These are phyloP conservation scores for Piper betle DNA, from an alignment of 164 flowering plant genomes.

Conservation along the genomic window DNA sequence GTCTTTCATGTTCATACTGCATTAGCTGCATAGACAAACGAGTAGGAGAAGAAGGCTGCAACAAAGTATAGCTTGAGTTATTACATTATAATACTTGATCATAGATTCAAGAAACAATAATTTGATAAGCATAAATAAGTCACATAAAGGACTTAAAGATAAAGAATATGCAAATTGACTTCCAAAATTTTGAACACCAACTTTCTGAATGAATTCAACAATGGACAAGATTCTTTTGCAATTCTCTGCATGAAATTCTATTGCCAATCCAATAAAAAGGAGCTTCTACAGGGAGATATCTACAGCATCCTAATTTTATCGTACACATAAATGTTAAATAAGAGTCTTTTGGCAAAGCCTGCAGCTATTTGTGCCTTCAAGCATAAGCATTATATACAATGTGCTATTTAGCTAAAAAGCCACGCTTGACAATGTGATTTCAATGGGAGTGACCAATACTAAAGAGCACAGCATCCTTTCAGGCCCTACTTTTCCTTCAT, in stretches of 20 bases:
- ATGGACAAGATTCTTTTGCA: too few relatives aligned
- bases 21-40: constrained; percentile 71
- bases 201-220: too few relatives aligned
- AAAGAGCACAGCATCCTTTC: too few relatives aligned
- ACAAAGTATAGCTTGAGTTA: neutral
- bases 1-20: constrained; percentile 72
- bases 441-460: too few relatives aligned
- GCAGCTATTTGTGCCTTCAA: neutral
- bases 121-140: neutral
- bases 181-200: too few relatives aligned
- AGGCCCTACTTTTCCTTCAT: too few relatives aligned
- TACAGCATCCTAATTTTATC: neutral
- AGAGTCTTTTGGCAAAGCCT: neutral
- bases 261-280: neutral
- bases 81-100: too few relatives aligned
- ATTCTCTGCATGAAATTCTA: too few relatives aligned
- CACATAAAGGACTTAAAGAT: neutral
- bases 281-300: neutral
- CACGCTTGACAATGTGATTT: too few relatives aligned
- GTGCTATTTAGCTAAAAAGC: too few relatives aligned
- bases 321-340: neutral
- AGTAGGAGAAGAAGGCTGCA: constrained; percentile 54
- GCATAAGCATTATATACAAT: neutral
- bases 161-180: neutral
- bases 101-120: too few relatives aligned